Evolutionary conservation across 169 alveolate genomes (phyloP).

Genomic region (Plasmodium inui): DNA sequence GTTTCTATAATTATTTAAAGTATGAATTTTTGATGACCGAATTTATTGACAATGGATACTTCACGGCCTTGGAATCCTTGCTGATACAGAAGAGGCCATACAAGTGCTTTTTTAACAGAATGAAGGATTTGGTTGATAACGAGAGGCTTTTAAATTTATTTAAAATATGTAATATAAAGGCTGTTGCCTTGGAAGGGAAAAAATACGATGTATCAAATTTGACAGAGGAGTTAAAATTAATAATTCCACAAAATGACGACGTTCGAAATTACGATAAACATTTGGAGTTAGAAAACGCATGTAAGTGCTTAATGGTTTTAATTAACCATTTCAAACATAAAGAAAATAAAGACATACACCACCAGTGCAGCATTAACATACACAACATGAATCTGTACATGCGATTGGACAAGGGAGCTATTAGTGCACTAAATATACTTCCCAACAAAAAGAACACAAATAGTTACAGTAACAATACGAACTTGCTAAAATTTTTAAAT

Average conservation of each 20-base stretch:
- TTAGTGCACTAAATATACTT: constrained; percentile 81
- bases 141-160: constrained; percentile 67
- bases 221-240: constrained; percentile 77
- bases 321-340: constrained; percentile 77
- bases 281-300: constrained; percentile 76
- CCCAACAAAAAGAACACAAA: constrained; percentile 72
- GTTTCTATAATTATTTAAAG: constrained; percentile 68
- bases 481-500: constrained; percentile 90
- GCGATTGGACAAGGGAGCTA: constrained; percentile 86
- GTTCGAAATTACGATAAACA: constrained; percentile 82
- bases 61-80: constrained; percentile 70
- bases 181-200: constrained; percentile 33
- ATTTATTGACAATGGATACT: constrained; percentile 73
- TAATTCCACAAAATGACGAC: constrained; percentile 78
- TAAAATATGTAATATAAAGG: constrained; percentile 55
- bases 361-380: constrained; percentile 77
- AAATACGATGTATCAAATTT: constrained; percentile 76
- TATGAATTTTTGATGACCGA: constrained; percentile 73
- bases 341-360: constrained; percentile 75
- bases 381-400: constrained; percentile 80
- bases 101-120: constrained; percentile 68
- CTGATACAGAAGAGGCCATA: constrained; percentile 69
- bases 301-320: constrained; percentile 78
- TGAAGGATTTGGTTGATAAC: constrained; percentile 73
- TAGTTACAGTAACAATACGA: constrained; percentile 62